Evolutionary conservation across 805 yeast genomes (phyloP), one percentile per base, ranked within the genome.

Genomic region (Wickerhamomyces tratensis): DNA sequence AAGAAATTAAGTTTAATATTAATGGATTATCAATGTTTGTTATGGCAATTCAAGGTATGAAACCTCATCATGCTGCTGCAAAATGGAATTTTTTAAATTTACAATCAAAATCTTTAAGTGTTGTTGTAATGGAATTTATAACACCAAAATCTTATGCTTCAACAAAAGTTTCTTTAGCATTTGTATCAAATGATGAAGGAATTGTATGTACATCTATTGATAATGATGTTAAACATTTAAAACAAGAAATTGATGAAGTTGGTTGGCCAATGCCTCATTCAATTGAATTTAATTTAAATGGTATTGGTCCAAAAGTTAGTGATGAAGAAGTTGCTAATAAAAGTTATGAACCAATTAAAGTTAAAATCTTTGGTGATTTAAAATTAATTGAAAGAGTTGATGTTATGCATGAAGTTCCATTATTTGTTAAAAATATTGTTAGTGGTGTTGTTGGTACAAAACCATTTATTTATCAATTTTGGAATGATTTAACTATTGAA

Each of bases 61-160:
- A 93, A 64, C 98, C 98, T 8, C 97, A 93, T 64, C 98, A 93
- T 65, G 96, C 97, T 33, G 98, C 98, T 43, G 86, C 95, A 47
- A 67, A 87, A 25, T 93, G 98, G 98, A 93, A 91, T 65, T 93
- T 93, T 61, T 65, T 86, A 48, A 83, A 86, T 64, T 91, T 85
- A 73, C 96, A 86, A 59, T 82, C 93, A 15, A 73, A 78, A 41
- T 67, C 78, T 35, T 70, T 74, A 52, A 71, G 91, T 33, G 95
- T 86, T 10, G 79, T 88, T 14, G 74, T 85, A 50, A 93, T 93
- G 96, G 97, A 93, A 64, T 93, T 86, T 68, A 84, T 89, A 38
- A 93, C 98, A 8, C 98, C 98, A 29, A 79, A 68, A 44, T 81
- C 96, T 2, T 93, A 93, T 62, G 96, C 85, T 41, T 74, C 75